Base-by-base conservation (phyloP, 306 rosid genomes). In the Vicia sativa region DNA sequence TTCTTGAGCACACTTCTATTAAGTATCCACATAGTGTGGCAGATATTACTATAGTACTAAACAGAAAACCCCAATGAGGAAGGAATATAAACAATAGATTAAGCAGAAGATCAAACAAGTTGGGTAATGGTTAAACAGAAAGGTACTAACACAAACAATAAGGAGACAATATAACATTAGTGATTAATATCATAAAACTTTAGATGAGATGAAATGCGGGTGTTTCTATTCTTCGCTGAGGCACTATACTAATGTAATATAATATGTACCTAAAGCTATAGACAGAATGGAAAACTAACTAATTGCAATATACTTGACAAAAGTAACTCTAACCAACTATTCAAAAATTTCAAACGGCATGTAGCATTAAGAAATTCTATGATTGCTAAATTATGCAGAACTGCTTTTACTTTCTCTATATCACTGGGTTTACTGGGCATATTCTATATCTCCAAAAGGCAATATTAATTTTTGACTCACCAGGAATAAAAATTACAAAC, bases 41-140 rank as follows among this genome's bases (percentile, higher is more conserved):
- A 53, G 41, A 63, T 23, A 65, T 39, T 76, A 54, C 71, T 15
- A 39, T 53, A 49, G 37, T 67, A 46, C 71, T 49, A 59, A 7
- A 28, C 49, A 29, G 26, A 16, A 65, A 65, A 41, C 37, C 49
- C 60, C 66, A 42, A 58, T 48, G 54, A 67, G 67, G 43, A 45
- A 56, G 37, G 44, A 54, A 62, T 46, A 65, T 16, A 65, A 43
- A 11, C 8, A 25, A 28, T 37, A 3, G 19, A 37, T 61, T 23
- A 50, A 18, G 63, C 14, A 65, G 45, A 71, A n/a, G 44, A 29
- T 25, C 12, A 41, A 74, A 56, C 31, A 57, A 26, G 38, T 11
- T 7, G 38, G 25, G 37, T 7, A 44, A 54, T 13, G 6, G 26
- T 9, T 11, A 6, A 56, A 45, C 52, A 37, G 2, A 56, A 38